These are phyloP conservation scores for Penicillium nucicola DNA, from an alignment of 495 filamentous ascomycete genomes.

Conservation along the genomic window DNA sequence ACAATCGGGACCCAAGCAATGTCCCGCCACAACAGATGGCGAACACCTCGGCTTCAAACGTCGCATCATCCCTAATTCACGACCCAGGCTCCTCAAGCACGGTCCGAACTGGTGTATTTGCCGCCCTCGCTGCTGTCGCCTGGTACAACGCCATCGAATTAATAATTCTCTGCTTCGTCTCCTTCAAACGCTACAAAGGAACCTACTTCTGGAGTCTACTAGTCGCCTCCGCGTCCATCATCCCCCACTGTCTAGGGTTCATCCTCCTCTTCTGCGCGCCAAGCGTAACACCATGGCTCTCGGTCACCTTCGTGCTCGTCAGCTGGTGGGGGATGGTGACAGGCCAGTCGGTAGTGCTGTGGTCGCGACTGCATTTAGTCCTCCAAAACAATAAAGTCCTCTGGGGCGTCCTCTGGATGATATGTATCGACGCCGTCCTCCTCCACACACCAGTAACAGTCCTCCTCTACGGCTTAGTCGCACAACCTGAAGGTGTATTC, in stretches of 20 bases:
- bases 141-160: slow-evolving; percentile 51
- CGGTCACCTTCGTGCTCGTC: slow-evolving; percentile 36
- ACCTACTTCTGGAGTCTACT: slow-evolving; percentile 52
- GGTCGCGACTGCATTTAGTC: slow-evolving; percentile 47
- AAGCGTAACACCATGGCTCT: slow-evolving; percentile 26
- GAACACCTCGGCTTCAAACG: background rate
- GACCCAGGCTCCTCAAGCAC: background rate
- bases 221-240: slow-evolving; percentile 33
- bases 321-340: slow-evolving; percentile 49
- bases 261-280: slow-evolving; percentile 41
- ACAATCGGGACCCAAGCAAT: background rate
- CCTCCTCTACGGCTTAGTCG: slow-evolving; percentile 38
- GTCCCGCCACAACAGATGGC: slow-evolving; percentile 13
- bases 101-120: slow-evolving; percentile 20
- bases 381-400: slow-evolving; percentile 38
- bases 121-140: slow-evolving; percentile 37
- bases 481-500: slow-evolving; percentile 26
- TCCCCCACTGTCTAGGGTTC: slow-evolving; percentile 43
- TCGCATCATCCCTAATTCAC: slow-evolving; percentile 9
- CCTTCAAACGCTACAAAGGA: slow-evolving; percentile 45
- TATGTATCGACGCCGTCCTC: slow-evolving; percentile 40
- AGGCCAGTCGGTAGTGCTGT: slow-evolving; percentile 48
- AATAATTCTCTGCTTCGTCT: slow-evolving; percentile 41
- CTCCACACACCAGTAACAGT: slow-evolving; percentile 43
- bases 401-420: slow-evolving; percentile 35